A percentile compares a stretch with the other conserved stretches of the same genome.
Conservation (phyloP, 2,329 filamentous ascomycete genomes). For the Fusarium succisae region DNA sequence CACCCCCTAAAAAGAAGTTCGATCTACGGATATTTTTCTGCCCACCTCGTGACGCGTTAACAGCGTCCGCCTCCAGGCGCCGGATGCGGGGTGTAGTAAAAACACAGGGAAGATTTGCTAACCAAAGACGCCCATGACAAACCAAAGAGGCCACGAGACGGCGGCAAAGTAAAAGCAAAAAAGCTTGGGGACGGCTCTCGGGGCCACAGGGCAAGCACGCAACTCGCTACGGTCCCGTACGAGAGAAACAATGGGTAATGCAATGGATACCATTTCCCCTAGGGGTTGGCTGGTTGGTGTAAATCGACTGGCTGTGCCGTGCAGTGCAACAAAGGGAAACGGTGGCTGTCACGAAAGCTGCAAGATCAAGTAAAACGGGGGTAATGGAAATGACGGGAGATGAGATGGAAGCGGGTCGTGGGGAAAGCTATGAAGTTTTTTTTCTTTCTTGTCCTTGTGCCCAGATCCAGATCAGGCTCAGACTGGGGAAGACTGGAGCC, state of each 20-base stretch:
- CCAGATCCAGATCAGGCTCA: conserved; percentile 15
- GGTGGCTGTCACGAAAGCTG: conserved; percentile 44
- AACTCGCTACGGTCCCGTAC: conserved; percentile 12
- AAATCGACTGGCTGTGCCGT: conserved; percentile 18
- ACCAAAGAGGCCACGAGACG: conserved; percentile 41
- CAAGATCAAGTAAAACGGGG: conserved; percentile 53
- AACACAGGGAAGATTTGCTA: conserved; percentile 40
- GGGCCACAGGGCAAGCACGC: conserved; percentile 28
- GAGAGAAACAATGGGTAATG: background rate
- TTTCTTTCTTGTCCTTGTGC: conserved; percentile 15
- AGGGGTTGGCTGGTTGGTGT: conserved; percentile 29
- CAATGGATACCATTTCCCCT: conserved; percentile 30
- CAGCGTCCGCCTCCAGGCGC: conserved; percentile 33
- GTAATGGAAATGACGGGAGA: conserved; percentile 42
- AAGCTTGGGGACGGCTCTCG: conserved; percentile 19
- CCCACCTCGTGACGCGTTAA: conserved; percentile 41
- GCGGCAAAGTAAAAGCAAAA: conserved; percentile 17
- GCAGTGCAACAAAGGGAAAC: conserved; percentile 29
- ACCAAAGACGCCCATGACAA: conserved; percentile 40
- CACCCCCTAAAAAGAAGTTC: conserved; percentile 22
- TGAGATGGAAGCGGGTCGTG: conserved; percentile 24
- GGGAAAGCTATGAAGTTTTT: conserved; percentile 32
- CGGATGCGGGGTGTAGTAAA: conserved; percentile 43
- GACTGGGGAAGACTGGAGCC: conserved; percentile 34
- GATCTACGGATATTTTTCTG: conserved; percentile 30